Percentiles rank a stretch among this genome's conserved stretches.
phyloP scores from a whole-genome alignment of 306 rosid species.

The Echinosophora koreensis region DNA sequence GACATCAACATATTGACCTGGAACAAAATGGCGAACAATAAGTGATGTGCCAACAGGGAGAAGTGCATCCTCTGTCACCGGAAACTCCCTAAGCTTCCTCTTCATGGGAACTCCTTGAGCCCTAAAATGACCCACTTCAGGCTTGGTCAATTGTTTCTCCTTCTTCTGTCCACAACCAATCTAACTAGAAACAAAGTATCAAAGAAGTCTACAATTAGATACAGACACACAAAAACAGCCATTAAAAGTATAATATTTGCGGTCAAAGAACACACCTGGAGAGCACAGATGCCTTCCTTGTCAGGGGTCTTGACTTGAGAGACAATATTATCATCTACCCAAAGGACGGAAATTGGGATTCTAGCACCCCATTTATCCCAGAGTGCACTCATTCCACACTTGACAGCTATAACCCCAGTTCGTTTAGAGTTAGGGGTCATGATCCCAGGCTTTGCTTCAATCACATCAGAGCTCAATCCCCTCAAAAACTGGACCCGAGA shows the following conservation, averaged over 20 bases:
- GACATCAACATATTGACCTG: slow-evolving; percentile 92
- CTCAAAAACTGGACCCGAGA: slow-evolving; percentile 34
- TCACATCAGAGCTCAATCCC: slow-evolving; percentile 61
- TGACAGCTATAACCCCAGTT: slow-evolving; percentile 83
- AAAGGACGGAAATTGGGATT: slow-evolving; percentile 80
- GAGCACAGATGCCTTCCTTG: slow-evolving; percentile 76
- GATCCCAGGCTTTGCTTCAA: slow-evolving; percentile 61
- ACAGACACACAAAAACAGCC: not conserved
- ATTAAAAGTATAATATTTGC: no score
- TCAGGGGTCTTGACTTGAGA: slow-evolving; percentile 90
- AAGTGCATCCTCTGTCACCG: slow-evolving; percentile 93
- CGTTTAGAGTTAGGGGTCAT: slow-evolving; percentile 77
- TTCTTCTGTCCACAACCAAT: slow-evolving; percentile 99
- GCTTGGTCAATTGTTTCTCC: slow-evolving; percentile 87
- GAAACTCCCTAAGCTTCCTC: slow-evolving; percentile 91
- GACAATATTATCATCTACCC: slow-evolving; percentile 97
- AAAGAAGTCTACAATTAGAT: slow-evolving; percentile 48
- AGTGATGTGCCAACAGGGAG: slow-evolving; percentile 87
- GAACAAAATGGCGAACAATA: slow-evolving; percentile 95
- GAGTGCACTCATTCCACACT: slow-evolving; percentile 95
- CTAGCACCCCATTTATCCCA: slow-evolving; percentile 99
- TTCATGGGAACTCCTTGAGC: slow-evolving; percentile 95
- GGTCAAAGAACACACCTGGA: slow-evolving; percentile 66
- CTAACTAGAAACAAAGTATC: slow-evolving; percentile 76
- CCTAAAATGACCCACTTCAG: slow-evolving; percentile 98